Conservation (phyloP, 768 basidiomycete genomes). For the Hydnum rufescens region DNA sequence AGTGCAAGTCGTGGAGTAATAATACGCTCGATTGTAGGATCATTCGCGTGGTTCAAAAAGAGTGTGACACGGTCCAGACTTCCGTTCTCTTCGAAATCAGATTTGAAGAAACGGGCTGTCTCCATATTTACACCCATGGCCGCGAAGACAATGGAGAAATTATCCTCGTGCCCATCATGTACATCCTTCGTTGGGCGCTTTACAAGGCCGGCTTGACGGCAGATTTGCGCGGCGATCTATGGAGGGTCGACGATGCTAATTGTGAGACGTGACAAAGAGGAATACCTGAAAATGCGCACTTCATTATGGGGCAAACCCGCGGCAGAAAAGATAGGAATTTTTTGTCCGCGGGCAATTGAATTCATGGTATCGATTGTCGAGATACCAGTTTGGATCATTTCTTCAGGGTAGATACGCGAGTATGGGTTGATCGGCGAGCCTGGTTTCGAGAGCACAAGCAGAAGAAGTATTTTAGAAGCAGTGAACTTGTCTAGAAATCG, state of each 20-base stretch:
- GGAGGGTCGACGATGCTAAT: slow-evolving; percentile 3
- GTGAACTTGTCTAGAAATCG: slow-evolving; percentile 14
- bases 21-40: slow-evolving; percentile 98
- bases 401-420: slow-evolving; percentile 97
- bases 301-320: slow-evolving; percentile 98
- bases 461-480: slow-evolving; percentile 8
- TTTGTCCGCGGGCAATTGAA: slow-evolving; percentile 98
- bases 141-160: slow-evolving; percentile 98
- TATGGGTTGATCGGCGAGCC: slow-evolving; percentile 97
- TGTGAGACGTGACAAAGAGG: neutral
- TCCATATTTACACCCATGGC: slow-evolving; percentile 99
- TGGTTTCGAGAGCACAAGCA: too few species aligned
- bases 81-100: slow-evolving; percentile 98
- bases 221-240: slow-evolving; percentile 98
- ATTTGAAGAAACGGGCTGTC: slow-evolving; percentile 98
- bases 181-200: slow-evolving; percentile 93
- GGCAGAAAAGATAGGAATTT: slow-evolving; percentile 99
- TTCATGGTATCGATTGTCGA: slow-evolving; percentile 98
- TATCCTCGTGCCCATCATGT: slow-evolving; percentile 98
- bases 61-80: slow-evolving; percentile 92
- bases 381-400: slow-evolving; percentile 99
- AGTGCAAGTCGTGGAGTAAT: slow-evolving; percentile 96
- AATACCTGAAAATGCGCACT: slow-evolving; percentile 24
- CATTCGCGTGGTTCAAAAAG: slow-evolving; percentile 96
- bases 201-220: slow-evolving; percentile 95